Evolutionary conservation across 2,329 filamentous ascomycete species (phyloP).

Genomic region (Aspergillus sp.): DNA sequence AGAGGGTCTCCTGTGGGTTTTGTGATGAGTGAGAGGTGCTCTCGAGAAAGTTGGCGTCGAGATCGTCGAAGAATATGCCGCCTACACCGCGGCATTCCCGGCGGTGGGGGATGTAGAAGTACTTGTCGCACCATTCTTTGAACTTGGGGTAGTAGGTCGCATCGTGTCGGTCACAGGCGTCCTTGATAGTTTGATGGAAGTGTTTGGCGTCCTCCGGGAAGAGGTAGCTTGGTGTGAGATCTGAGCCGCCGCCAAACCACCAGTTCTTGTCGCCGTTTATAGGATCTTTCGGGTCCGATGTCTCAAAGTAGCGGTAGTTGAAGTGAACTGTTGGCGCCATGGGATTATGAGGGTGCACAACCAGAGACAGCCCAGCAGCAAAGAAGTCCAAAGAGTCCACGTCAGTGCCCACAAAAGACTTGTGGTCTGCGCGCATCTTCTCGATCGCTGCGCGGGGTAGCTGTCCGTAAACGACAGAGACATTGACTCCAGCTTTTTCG

Average conservation of each 20-base stretch:
- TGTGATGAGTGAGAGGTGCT: conserved; percentile 54
- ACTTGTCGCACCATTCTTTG: conserved; percentile 98
- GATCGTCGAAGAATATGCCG: conserved; percentile 98
- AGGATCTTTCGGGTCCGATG: conserved; percentile 77
- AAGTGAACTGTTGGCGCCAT: conserved; percentile 97
- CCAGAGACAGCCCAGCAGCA: conserved; percentile 86
- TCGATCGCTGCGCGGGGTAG: conserved; percentile 83
- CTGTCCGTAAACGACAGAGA: conserved; percentile 89
- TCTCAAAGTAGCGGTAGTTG: conserved; percentile 99
- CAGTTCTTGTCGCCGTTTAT: conserved; percentile 68
- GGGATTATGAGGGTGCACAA: conserved; percentile 90
- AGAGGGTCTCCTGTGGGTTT: conserved; percentile 84
- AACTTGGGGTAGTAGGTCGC: conserved; percentile 88
- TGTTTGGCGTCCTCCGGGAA: conserved; percentile 97
- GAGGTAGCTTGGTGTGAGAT: conserved; percentile 88
- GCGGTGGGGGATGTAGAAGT: conserved; percentile 93
- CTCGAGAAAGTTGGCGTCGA: conserved; percentile 62
- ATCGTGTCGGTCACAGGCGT: conserved; percentile 90
- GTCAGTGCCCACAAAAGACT: conserved; percentile 73
- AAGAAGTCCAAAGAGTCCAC: conserved; percentile 91
- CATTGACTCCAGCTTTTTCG: conserved; percentile 95
- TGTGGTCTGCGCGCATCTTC: conserved; percentile 94
- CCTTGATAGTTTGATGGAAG: conserved; percentile 92
- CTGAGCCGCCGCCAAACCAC: conserved; percentile 97
- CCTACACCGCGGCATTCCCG: conserved; percentile 83